Evolutionary conservation across 2,329 filamentous ascomycete genomes (phyloP), one percentile per base, ranked within the genome.

Genomic region (Penicillium nordicum): DNA sequence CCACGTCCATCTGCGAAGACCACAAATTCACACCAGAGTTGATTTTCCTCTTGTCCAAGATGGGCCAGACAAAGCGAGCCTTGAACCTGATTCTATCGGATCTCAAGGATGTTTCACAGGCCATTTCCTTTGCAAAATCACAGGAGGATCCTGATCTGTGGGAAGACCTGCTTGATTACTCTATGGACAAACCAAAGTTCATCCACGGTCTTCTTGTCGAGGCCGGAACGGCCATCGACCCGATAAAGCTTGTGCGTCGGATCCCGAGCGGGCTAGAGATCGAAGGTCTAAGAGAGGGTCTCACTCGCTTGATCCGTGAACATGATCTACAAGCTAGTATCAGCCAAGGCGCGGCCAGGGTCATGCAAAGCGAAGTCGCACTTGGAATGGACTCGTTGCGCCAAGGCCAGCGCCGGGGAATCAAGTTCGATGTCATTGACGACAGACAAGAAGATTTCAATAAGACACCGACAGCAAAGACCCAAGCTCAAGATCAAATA

Each of bases 111-210:
- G 92, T 97, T 48, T 88, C 88, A 48, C 92, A 94, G 64, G 94
- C 94, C 9, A 99, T 99, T 64, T 84, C 88, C 1, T 99, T 99
- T 68, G 92, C 92, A 52, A 97, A 97, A 72, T 88, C 92, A 59
- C 92, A 97, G 69, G 87, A 94, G 61, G 92, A 97, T 66, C 86
- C 88, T 0, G 92, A 97, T 65, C 81, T 99, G 0, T 99, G 94
- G 94, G 89, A 96, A 62, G 92, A 97, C 68, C 81, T 99, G 8
- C 83, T 99, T 6, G 86, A 93, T 65, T 97, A 97, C 73, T 93
- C 89, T 58, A 97, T 99, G 94, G 92, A 97, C 76, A 96, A 97
- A 69, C 94, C 94, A 0, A 85, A 85, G 40, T 99, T 99, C 76
- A 97, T 99, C 63, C 88, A 90, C 12, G 92, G 90, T 0, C 79